Conservation (phyloP, 441 rosid genomes). For the Arabidopsis lyrata region DNA sequence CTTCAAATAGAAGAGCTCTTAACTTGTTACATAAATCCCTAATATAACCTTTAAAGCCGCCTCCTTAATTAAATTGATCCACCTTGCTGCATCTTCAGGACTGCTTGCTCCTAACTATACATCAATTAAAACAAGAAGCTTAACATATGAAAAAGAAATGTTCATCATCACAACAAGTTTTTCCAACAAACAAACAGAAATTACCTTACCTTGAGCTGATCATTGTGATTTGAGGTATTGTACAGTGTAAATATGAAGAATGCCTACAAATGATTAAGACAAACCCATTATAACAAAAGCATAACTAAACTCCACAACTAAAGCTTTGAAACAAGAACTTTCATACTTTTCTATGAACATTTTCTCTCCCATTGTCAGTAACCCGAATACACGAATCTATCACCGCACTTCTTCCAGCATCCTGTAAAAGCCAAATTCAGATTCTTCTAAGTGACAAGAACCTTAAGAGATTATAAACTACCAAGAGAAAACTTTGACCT, state of each 20-base stretch:
- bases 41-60: conserved; percentile 76
- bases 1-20: conserved; percentile 17
- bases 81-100: conserved; percentile 96
- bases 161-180: conserved; percentile 7
- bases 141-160: conserved; percentile 43
- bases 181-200: conserved; percentile 21
- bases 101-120: conserved; percentile 93
- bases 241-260: conserved; percentile 89
- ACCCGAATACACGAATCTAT: conserved; percentile 96
- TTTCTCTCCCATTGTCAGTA: conserved; percentile 94
- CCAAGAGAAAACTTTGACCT: conserved; percentile 51
- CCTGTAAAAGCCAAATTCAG: conserved; percentile 51
- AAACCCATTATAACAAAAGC: conserved; percentile 26
- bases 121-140: conserved; percentile 47
- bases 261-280: conserved; percentile 61
- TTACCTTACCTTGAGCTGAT: conserved; percentile 93
- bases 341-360: conserved; percentile 86
- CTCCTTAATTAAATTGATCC: conserved; percentile 89
- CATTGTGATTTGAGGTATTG: conserved; percentile 86
- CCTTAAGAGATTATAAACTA: background rate
- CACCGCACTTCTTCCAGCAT: conserved; percentile 80
- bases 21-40: conserved; percentile 23
- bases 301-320: background rate
- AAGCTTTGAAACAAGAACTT: conserved; percentile 22
- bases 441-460: conserved; percentile 14